Evolutionary conservation across 805 yeast genomes (phyloP).

Genomic region (Metschnikowia arizonensis): DNA sequence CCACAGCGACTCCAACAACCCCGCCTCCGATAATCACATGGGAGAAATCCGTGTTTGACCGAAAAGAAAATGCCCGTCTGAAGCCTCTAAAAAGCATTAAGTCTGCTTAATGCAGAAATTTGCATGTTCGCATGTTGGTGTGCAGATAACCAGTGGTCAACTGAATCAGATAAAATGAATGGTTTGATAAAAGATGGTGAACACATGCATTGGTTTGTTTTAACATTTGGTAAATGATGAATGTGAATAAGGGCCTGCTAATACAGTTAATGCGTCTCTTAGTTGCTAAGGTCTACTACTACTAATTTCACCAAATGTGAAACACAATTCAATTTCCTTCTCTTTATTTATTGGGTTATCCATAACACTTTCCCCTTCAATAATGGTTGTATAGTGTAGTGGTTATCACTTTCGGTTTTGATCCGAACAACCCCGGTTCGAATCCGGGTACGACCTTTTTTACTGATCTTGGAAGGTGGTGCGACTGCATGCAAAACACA

Average conservation of each 20-base stretch:
- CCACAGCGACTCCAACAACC: conserved; percentile 77
- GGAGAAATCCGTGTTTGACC: conserved; percentile 46
- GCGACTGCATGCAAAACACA: conserved; percentile 2
- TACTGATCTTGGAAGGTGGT: conserved; percentile 5
- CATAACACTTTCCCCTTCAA: too few relatives aligned
- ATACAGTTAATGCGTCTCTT: too few relatives aligned
- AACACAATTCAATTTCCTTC: too few relatives aligned
- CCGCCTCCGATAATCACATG: conserved; percentile 84
- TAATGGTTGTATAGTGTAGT: conserved; percentile 61
- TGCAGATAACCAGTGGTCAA: conserved; percentile 2
- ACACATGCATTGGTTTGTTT: neutral
- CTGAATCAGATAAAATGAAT: too few relatives aligned
- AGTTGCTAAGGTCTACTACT: too few relatives aligned
- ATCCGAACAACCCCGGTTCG: conserved; percentile 83
- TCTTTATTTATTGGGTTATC: too few relatives aligned
- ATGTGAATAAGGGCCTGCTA: too few relatives aligned
- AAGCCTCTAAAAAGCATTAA: conserved; percentile 6
- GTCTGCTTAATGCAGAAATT: neutral
- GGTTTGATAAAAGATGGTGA: neutral
- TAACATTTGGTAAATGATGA: too few relatives aligned
- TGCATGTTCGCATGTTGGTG: neutral
- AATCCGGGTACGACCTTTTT: conserved; percentile 74
- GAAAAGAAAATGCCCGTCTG: conserved; percentile 1
- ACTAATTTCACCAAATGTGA: too few relatives aligned
- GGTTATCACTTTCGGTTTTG: conserved; percentile 81